Evolutionary conservation across 768 basidiomycete genomes (phyloP).

Genomic region (Candolleomyces aberdarensis): DNA sequence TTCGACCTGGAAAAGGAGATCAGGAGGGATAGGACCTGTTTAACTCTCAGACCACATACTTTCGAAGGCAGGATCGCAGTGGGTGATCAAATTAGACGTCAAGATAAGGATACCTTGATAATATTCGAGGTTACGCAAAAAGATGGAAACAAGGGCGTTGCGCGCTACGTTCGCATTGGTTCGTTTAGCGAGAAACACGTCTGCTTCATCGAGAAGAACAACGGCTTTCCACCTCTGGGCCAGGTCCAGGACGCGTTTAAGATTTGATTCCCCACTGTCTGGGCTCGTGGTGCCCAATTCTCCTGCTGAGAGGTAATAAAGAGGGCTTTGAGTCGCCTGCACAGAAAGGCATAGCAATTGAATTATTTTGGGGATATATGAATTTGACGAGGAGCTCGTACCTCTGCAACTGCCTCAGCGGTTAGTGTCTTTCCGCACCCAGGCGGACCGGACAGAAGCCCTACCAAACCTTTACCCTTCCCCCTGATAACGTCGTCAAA

Average conservation of each 20-base stretch:
- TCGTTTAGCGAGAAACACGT: constrained; percentile 29
- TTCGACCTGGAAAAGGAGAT: constrained; percentile 21
- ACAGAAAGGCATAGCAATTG: neutral
- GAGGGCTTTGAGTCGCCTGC: constrained; percentile 23
- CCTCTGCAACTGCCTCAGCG: constrained; percentile 95
- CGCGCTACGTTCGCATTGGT: constrained; percentile 17
- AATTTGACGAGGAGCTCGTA: constrained; percentile 32
- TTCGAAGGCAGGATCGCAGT: constrained; percentile 32
- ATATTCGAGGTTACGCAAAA: constrained; percentile 34
- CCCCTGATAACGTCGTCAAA: constrained; percentile 35
- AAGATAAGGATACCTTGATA: constrained; percentile 35
- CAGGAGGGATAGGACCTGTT: neutral
- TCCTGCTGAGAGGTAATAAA: constrained; percentile 28
- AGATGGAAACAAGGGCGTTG: constrained; percentile 34
- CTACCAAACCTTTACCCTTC: constrained; percentile 19
- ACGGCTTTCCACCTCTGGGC: constrained; percentile 33
- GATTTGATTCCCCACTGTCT: constrained; percentile 17
- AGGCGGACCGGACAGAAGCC: constrained; percentile 86
- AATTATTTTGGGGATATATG: too few relatives aligned
- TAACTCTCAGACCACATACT: constrained; percentile 12
- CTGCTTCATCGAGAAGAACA: constrained; percentile 33
- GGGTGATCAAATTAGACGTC: constrained; percentile 28
- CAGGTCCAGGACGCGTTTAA: constrained; percentile 21
- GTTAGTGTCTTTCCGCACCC: constrained; percentile 96
- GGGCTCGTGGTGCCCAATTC: constrained; percentile 26